These are phyloP conservation scores for Warburgia ugandensis DNA, from an alignment of 164 flowering plant species.

Conservation along the genomic window DNA sequence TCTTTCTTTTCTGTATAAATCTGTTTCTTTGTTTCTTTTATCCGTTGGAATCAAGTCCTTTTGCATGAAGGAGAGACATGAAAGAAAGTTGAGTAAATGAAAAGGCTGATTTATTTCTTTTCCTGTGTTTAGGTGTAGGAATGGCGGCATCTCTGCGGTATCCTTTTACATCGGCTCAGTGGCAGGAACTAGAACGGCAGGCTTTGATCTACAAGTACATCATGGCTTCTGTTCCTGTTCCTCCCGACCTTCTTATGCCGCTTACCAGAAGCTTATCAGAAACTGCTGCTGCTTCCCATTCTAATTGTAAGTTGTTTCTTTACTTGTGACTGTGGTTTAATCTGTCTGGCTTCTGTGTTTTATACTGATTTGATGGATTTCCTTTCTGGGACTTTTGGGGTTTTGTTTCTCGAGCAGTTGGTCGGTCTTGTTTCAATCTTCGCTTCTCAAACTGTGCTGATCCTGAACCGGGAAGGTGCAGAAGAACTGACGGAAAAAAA, in stretches of 20 bases:
- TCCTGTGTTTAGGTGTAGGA: conserved; percentile 8
- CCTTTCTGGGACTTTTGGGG: not conserved
- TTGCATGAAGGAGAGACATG: not conserved
- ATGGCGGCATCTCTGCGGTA: conserved; percentile 21
- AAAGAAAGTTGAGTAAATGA: too few relatives aligned
- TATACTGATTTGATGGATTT: too few relatives aligned
- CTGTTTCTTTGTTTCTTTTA: not conserved
- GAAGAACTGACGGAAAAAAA: conserved; percentile 83
- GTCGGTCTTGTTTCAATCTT: conserved; percentile 20
- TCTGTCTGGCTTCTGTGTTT: not conserved
- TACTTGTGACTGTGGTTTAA: too few relatives aligned
- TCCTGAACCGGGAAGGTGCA: conserved; percentile 75
- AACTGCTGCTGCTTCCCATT: conserved; percentile 8
- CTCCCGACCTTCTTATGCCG: conserved; percentile 50
- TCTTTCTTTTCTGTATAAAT: not conserved
- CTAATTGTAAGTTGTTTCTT: conserved; percentile 25
- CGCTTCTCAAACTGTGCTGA: conserved; percentile 31
- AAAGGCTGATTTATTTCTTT: not conserved
- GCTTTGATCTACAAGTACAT: conserved; percentile 59
- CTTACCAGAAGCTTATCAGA: conserved; percentile 13
- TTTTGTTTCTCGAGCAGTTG: conserved; percentile 9
- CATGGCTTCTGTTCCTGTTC: conserved; percentile 58
- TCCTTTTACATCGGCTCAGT: conserved; percentile 56
- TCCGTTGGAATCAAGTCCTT: not conserved
- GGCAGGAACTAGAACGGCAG: conserved; percentile 69